Conservation (phyloP, 768 basidiomycete genomes). For the Termitomyces sp. region DNA sequence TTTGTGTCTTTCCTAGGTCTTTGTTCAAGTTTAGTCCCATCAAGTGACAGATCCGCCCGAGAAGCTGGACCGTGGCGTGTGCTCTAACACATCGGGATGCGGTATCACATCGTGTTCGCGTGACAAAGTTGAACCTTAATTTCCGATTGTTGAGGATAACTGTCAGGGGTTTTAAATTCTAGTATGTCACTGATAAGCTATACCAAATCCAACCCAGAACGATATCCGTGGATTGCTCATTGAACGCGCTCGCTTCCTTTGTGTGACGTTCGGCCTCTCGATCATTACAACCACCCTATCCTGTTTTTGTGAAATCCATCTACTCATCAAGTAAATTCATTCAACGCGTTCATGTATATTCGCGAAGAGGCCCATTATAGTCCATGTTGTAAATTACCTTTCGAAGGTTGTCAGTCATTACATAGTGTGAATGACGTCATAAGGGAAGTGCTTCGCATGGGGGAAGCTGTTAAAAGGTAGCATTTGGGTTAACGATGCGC, state of each 20-base stretch:
- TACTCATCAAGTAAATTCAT: not conserved
- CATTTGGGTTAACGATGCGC: not conserved
- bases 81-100: too few species aligned
- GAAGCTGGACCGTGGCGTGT: not conserved
- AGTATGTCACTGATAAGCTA: not conserved
- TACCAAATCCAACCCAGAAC: not conserved
- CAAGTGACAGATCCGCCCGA: conserved; percentile 1
- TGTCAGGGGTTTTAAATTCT: not conserved
- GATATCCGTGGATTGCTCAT: not conserved
- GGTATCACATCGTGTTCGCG: not conserved
- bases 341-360: not conserved
- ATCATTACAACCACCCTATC: not conserved
- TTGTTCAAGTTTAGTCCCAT: conserved; percentile 22
- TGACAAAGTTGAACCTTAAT: not conserved
- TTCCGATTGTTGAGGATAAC: not conserved
- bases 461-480: not conserved
- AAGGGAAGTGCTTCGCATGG: not conserved
- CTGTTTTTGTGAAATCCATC: not conserved
- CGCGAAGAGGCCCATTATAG: not conserved
- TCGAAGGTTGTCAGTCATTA: not conserved
- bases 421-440: not conserved
- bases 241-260: not conserved
- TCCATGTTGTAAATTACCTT: not conserved
- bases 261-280: not conserved
- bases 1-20: conserved; percentile 15